Base-by-base conservation (phyloP, 331 rosid species). In the Spiraea crenata region DNA sequence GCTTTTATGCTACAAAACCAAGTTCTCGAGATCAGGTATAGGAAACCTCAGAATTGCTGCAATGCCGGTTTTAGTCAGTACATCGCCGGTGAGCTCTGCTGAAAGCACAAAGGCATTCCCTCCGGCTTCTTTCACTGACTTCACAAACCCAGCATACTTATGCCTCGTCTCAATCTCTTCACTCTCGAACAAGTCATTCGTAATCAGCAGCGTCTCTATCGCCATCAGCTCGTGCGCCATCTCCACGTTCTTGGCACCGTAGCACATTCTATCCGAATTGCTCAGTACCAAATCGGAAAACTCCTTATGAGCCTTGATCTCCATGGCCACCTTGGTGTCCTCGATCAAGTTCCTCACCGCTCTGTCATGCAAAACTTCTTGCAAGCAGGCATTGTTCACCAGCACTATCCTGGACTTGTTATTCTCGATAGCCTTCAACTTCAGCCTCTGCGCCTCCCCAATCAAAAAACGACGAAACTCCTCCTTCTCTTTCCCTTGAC, bases 1-100 rank as follows among this genome's bases (percentile, higher is more conserved):
- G 13, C 47, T 38, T n/a, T 3, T 1, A 9, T 60, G 12, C 39
- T 17, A 49, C 9, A 15, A 39, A 40, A 8, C 25, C 65, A 9
- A 45, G 15, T 79, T 84, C 5, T 85, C 76, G 44, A 72, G 73
- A 48, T 75, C 56, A 40, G 85, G 88, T 72, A 76, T 60, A 1
- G 86, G 88, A 81, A 83, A 81, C 72, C 90, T 72, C 1, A 81
- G 80, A 52, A 76, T 70, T 7, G 88, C 80, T 0, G 85, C 87
- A 16, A 85, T 73, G 38, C 83, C 84, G 0, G 82, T 70, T n/a
- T 70, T 69, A 0, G 57, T 10, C 0, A 83, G 78, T 51, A 66
- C 81, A 20, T 65, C 67, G 0, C 79, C 66, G 0, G 74, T 62
- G 6, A 73, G 84, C 74, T 48, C 35, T 1, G 87, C 35, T 1